Percentiles rank a stretch among this genome's conserved stretches.
These are phyloP conservation scores for Termitomyces sp. DNA, from an alignment of 768 basidiomycete species.

Conservation along the genomic window DNA sequence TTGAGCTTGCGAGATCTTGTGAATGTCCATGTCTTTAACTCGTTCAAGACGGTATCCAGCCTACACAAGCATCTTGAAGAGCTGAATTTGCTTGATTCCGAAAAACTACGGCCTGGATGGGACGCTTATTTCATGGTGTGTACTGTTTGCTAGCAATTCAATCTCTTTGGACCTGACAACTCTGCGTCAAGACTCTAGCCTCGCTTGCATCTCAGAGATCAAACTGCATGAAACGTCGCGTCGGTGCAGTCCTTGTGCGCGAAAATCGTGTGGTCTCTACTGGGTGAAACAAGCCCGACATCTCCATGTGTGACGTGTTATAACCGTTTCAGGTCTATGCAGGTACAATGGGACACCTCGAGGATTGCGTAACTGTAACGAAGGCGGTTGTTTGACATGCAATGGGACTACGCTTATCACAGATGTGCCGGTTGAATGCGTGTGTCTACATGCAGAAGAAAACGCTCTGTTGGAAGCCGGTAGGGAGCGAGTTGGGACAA, in stretches of 20 bases:
- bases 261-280: constrained; percentile 78
- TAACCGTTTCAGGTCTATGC: constrained; percentile 9
- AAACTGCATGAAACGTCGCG: constrained; percentile 96
- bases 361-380: constrained; percentile 84
- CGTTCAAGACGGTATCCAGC: constrained; percentile 51
- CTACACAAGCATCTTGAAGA: constrained; percentile 65
- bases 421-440: constrained; percentile 68
- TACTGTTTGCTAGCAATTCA: background rate
- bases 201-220: constrained; percentile 86
- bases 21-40: constrained; percentile 61
- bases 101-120: constrained; percentile 86
- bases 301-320: background rate
- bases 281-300: constrained; percentile 46
- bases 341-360: constrained; percentile 97
- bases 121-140: constrained; percentile 96
- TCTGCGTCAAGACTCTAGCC: constrained; percentile 69
- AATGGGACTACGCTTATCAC: constrained; percentile 49
- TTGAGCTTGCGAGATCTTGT: constrained; percentile 46
- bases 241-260: constrained; percentile 90
- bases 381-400: constrained; percentile 88
- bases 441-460: constrained; percentile 97
- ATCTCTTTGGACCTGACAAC: background rate
- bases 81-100: constrained; percentile 66
- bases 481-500: constrained; percentile 78
- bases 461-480: constrained; percentile 96